Evolutionary conservation across 2,329 filamentous ascomycete species (phyloP).

Genomic region (Aschersonia sp.): DNA sequence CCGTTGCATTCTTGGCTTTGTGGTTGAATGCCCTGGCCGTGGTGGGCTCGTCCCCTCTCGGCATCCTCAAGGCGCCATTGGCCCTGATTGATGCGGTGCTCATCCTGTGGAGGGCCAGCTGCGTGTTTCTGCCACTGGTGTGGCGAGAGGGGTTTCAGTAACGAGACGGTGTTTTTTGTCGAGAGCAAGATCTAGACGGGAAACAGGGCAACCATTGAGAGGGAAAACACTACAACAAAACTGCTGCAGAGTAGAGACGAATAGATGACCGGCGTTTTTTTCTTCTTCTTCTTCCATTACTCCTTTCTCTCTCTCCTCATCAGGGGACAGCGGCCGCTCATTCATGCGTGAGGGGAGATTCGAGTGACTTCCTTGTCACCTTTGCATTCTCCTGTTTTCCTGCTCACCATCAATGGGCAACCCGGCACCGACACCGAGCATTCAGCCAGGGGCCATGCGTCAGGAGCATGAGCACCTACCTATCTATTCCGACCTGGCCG

Average conservation of each 20-base stretch:
- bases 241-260: background rate
- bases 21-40: constrained; percentile 41
- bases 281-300: background rate
- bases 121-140: constrained; percentile 74
- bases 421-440: no score
- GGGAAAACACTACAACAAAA: background rate
- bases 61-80: constrained; percentile 38
- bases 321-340: background rate
- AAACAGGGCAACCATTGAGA: background rate
- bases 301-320: background rate
- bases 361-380: no score
- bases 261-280: background rate
- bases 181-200: background rate
- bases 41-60: constrained; percentile 15
- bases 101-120: constrained; percentile 67
- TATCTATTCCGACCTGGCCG: no score
- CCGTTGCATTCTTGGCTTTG: constrained; percentile 77
- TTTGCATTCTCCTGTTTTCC: no score
- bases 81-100: constrained; percentile 49
- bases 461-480: no score
- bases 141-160: constrained; percentile 42
- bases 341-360: background rate
- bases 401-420: no score
- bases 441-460: no score
- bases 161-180: constrained; percentile 1